Percentiles rank a stretch among this genome's conserved stretches.
Conservation (phyloP, 2,329 filamentous ascomycete genomes). For the Sporothrix humicola region DNA sequence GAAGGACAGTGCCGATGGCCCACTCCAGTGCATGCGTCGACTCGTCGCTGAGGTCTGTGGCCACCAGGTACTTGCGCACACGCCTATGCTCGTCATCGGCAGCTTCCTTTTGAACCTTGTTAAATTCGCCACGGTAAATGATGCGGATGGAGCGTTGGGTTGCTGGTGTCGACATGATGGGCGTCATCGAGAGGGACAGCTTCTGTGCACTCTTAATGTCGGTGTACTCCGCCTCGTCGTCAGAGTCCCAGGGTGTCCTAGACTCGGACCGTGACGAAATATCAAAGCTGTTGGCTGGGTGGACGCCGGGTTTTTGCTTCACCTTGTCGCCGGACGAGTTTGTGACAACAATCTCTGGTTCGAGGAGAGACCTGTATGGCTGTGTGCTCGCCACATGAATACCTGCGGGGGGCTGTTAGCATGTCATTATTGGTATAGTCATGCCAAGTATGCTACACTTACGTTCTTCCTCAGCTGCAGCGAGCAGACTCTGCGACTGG, state of each 20-base stretch:
- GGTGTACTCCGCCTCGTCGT: slow-evolving; percentile 81
- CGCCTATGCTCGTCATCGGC: slow-evolving; percentile 74
- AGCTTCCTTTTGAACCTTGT: slow-evolving; percentile 74
- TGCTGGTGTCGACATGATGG: slow-evolving; percentile 75
- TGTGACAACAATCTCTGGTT: slow-evolving; percentile 70
- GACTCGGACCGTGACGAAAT: slow-evolving; percentile 61
- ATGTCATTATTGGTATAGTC: background rate
- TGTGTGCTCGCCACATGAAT: slow-evolving; percentile 60
- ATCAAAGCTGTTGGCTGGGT: slow-evolving; percentile 86
- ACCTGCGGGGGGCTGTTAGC: slow-evolving; percentile 46
- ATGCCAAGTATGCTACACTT: slow-evolving; percentile 46
- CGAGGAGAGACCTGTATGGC: slow-evolving; percentile 67
- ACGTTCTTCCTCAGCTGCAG: slow-evolving; percentile 81
- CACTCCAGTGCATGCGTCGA: slow-evolving; percentile 95
- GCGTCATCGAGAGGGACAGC: slow-evolving; percentile 78
- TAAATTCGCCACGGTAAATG: slow-evolving; percentile 86
- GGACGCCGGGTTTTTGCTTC: slow-evolving; percentile 66
- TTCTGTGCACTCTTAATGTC: slow-evolving; percentile 90
- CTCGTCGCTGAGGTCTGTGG: slow-evolving; percentile 92
- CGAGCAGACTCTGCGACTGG: slow-evolving; percentile 67
- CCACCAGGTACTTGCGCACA: slow-evolving; percentile 90
- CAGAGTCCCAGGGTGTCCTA: slow-evolving; percentile 72
- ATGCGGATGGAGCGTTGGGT: slow-evolving; percentile 84
- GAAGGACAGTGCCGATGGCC: slow-evolving; percentile 93
- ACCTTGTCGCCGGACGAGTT: slow-evolving; percentile 66